phyloP scores from a whole-genome alignment of 2,329 filamentous ascomycete genomes.

The Alternaria novae-zelandiae region DNA sequence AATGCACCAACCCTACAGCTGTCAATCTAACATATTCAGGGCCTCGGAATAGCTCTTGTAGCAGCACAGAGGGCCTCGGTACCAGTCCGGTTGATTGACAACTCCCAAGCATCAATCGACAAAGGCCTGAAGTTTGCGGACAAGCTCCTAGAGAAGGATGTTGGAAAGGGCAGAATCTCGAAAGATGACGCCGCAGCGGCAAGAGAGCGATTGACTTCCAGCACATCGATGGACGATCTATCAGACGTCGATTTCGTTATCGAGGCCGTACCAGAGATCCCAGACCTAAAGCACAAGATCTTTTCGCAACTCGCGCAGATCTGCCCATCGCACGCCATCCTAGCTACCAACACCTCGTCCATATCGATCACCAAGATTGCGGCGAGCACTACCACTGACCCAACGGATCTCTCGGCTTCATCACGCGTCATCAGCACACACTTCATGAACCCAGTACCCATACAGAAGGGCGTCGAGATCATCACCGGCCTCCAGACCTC shows the following conservation, averaged over 20 bases:
- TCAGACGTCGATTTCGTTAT: conserved; percentile 94
- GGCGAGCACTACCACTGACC: conserved; percentile 78
- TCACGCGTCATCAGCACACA: conserved; percentile 94
- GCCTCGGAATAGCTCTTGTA: conserved; percentile 92
- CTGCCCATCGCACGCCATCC: conserved; percentile 82
- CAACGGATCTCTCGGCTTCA: conserved; percentile 78
- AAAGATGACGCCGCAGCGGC: conserved; percentile 79
- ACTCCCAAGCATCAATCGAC: conserved; percentile 80
- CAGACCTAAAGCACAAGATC: conserved; percentile 83
- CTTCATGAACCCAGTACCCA: conserved; percentile 98
- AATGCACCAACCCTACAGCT: background rate
- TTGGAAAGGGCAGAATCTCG: conserved; percentile 84
- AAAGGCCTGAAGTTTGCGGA: conserved; percentile 93
- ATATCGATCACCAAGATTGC: conserved; percentile 98
- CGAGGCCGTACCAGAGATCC: conserved; percentile 94
- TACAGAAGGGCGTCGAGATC: conserved; percentile 98
- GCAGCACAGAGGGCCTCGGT: conserved; percentile 84
- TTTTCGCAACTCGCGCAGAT: conserved; percentile 83
- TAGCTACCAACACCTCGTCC: conserved; percentile 98
- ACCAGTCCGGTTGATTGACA: conserved; percentile 86
- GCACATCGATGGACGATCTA: conserved; percentile 77
- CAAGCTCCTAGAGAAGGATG: conserved; percentile 91
- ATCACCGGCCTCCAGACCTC: conserved; percentile 94
- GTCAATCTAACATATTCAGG: conserved; percentile 61
- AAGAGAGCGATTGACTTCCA: conserved; percentile 71